Base-by-base conservation (phyloP, 2,329 filamentous ascomycete species). In the Alternaria triticimaculans region DNA sequence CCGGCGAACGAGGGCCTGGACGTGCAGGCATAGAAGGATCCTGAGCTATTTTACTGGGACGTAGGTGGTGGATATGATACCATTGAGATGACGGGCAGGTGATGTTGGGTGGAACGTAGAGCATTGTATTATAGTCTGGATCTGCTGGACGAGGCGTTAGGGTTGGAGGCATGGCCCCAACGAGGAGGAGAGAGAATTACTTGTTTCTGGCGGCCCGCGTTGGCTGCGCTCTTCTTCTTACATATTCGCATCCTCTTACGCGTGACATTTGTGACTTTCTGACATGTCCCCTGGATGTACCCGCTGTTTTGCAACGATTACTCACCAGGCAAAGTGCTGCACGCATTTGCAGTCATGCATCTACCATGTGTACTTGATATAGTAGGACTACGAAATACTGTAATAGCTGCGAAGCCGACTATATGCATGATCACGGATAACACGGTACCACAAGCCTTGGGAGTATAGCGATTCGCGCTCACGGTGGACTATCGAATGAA, bases 51-150 rank as follows among this genome's bases (percentile, higher is more conserved):
- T 30, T 30, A 60, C 20, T 44, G n/a, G 14, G 21, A 54, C 6
- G 44, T 11, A 30, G 49, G 45, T 37, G 55, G 53, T 60, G 56
- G 50, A 59, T 43, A 66, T 71, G 70, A 70, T 72, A 69, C 60
- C 64, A 70, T 55, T 44, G 50, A 57, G 28, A 58, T 18, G 60
- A 21, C 48, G 41, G 48, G 18, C 30, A 60, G 61, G 23, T 23
- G 58, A 45, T 12, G 26, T 59, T 37, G 41, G 60, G 6, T 43
- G 41, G 33, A 58, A 45, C 18, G 63, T 58, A 62, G 67, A 68
- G 66, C 66, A 70, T 67, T 74, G 71, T 74, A 74, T 67, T 66
- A 69, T 72, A 71, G 68, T 68, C 68, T 70, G 63, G 68, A 64
- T 62, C 65, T 43, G 65, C 58, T 64, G 54, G 48, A 55, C 37